Conservation (phyloP, 352 stramenopile genomes). For the Pythium dissimile region DNA sequence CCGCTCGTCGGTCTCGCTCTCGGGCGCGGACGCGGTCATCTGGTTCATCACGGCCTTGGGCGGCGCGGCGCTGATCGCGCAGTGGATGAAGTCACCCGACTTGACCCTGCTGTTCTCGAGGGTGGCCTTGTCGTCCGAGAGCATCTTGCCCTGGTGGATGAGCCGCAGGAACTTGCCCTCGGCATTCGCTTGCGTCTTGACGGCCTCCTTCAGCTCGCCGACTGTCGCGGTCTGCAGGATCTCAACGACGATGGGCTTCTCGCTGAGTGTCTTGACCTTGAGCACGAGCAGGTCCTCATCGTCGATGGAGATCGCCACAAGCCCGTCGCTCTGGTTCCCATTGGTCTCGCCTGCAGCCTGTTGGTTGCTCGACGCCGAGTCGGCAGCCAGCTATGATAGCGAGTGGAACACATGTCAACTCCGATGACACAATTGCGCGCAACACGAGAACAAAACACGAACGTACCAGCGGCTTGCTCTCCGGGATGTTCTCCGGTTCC, state of each 20-base stretch:
- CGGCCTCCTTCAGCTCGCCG: slow-evolving; percentile 66
- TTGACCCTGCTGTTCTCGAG: slow-evolving; percentile 76
- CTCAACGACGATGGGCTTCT: slow-evolving; percentile 81
- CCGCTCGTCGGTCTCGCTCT: slow-evolving; percentile 50
- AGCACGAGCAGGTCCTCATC: slow-evolving; percentile 56
- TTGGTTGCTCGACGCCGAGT: slow-evolving; percentile 6
- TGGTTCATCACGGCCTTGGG: slow-evolving; percentile 78
- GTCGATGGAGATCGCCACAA: slow-evolving; percentile 53
- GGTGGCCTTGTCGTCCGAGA: slow-evolving; percentile 78
- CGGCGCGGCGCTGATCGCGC: slow-evolving; percentile 74
- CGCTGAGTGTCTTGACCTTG: slow-evolving; percentile 84
- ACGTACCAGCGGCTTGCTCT: slow-evolving; percentile 62
- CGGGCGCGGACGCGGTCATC: slow-evolving; percentile 34
- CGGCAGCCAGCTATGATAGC: slow-evolving; percentile 36
- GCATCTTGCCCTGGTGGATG: slow-evolving; percentile 88
- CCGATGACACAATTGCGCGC: background rate
- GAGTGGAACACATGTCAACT: background rate
- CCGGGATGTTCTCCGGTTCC: slow-evolving; percentile 56
- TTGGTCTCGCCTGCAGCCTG: slow-evolving; percentile 7
- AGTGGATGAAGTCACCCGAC: slow-evolving; percentile 83
- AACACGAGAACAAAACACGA: background rate
- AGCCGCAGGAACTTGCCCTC: slow-evolving; percentile 84
- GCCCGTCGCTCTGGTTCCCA: slow-evolving; percentile 18
- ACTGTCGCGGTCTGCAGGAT: slow-evolving; percentile 57
- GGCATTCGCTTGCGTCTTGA: slow-evolving; percentile 71